Evolutionary conservation across 805 yeast genomes (phyloP), one percentile per base, ranked within the genome.

Genomic region (Kodamaea kakaduensis): DNA sequence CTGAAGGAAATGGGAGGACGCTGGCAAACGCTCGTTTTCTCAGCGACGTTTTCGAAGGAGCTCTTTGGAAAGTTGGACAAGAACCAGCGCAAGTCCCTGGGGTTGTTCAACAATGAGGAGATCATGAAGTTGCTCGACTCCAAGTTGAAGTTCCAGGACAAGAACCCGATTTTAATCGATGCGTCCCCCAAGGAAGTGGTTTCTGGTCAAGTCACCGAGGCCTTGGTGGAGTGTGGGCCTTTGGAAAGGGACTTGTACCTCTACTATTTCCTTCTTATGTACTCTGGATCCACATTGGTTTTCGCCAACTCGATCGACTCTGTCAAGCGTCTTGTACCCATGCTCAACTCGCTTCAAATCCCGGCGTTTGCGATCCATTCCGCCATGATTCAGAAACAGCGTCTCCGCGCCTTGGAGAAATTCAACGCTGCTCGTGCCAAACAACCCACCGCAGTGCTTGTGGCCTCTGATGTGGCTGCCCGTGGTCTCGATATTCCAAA

Each of bases 401-500:
- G 99, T 52, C 64, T 93, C 48, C 73, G 89, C 47, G 77, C 90
- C 3, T 64, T 93, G 49, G 98, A 93, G 61, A 73, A 81, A 42
- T 90, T 88, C 67, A 76, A 72, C 45, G 71, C 66, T 31, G 70
- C 78, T 13, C 68, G 75, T 29, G 47, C 48, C 17, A 59, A 63
- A 5, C 61, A 68, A 31, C 72, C 74, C 32, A 64, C 78, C 3
- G 69, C 84, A 0, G 89, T 89, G 3, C 67, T 93, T 37, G 75
- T 93, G 35, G 96, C 97, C 1, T 87, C 97, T 3, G 98, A 93
- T 61, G 97, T 93, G 30, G 98, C 98, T 2, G 98, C 98, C 3
- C 77, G 98, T 69, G 98, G 98, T 41, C 71, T 93, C 41, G 98
- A 93, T 69, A 87, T 93, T 36, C 83, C 95, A 2, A 75, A 74